Evolutionary conservation across 441 rosid species (phyloP), one percentile per base, ranked within the genome.

Genomic region (Euphorbia celastroides): DNA sequence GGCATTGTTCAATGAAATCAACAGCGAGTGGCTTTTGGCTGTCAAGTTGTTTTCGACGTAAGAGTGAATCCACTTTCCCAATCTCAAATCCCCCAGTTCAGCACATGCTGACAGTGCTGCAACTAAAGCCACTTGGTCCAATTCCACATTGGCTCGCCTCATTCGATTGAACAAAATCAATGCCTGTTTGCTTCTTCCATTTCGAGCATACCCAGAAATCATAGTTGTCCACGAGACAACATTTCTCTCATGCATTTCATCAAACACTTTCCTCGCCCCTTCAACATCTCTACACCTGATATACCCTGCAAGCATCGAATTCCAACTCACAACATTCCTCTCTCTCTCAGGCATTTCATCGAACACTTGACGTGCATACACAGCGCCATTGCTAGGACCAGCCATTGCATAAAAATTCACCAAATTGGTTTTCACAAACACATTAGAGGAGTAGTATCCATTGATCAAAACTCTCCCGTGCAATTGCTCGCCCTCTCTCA

Each of bases 51-150:
- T 71, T 17, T 70, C 38, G 51, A 77, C 36, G 54, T 77, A 77
- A 1, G 72, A 79, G 72, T 83, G 86, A 61, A 86, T 86, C 81
- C 83, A 78, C 67, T 28, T 73, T 8, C 90, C 90, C 28, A 74
- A 44, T 65, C 61, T 64, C 75, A 86, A 79, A 74, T 83, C 71
- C 30, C 86, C 83, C 65, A 82, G 65, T 58, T 82, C 88, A 41
- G 85, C 85, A 79, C 86, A 82, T 11, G 83, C 85, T 7, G 86
- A 80, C 64, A 83, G 76, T 0, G 82, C 88, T 17, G 84, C 81
- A 34, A 79, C 60, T 73, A 83, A 67, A 1, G 68, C 80, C 67
- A 78, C 85, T 75, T 79, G 84, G 64, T 86, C 86, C 71, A 72
- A 52, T 50, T 71, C 77, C 55, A 82, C 77, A 16, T 16, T 22